Evolutionary conservation across 2,329 filamentous ascomycete species (phyloP).

Genomic region (Dissoconium aciculare): DNA sequence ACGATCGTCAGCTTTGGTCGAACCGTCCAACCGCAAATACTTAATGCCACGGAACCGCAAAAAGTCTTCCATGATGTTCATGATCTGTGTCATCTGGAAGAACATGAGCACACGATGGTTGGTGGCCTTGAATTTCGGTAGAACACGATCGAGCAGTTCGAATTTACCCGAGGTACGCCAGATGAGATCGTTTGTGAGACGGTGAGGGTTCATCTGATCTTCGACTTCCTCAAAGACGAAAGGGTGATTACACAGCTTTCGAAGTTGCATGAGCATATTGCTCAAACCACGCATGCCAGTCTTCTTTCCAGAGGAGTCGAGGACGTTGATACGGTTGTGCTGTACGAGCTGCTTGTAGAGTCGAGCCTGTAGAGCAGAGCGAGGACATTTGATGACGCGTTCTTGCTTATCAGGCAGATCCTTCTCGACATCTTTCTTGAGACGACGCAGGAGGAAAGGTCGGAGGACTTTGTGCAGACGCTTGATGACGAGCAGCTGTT

Average conservation of each 20-base stretch:
- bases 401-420: slow-evolving; percentile 98
- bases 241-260: slow-evolving; percentile 97
- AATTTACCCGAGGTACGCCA: slow-evolving; percentile 98
- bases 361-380: slow-evolving; percentile 83
- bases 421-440: slow-evolving; percentile 99
- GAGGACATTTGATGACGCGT: slow-evolving; percentile 98
- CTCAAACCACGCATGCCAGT: slow-evolving; percentile 84
- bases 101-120: slow-evolving; percentile 98
- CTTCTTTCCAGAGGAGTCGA: slow-evolving; percentile 92
- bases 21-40: slow-evolving; percentile 88
- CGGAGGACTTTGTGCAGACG: slow-evolving; percentile 95
- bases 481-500: slow-evolving; percentile 93
- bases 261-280: slow-evolving; percentile 99
- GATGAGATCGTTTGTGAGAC: slow-evolving; percentile 76
- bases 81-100: slow-evolving; percentile 99
- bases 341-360: slow-evolving; percentile 96
- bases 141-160: slow-evolving; percentile 76
- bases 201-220: slow-evolving; percentile 88
- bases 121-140: slow-evolving; percentile 83
- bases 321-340: slow-evolving; percentile 86
- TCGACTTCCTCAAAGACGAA: slow-evolving; percentile 98
- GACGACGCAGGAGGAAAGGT: slow-evolving; percentile 89
- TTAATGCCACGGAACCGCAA: slow-evolving; percentile 66
- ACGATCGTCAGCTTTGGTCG: slow-evolving; percentile 93
- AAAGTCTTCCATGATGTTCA: slow-evolving; percentile 99